Percentiles rank a stretch among this genome's conserved stretches.
Evolutionary conservation across 2,329 filamentous ascomycete species (phyloP).

Genomic region (Monosporascus cannonballus): DNA sequence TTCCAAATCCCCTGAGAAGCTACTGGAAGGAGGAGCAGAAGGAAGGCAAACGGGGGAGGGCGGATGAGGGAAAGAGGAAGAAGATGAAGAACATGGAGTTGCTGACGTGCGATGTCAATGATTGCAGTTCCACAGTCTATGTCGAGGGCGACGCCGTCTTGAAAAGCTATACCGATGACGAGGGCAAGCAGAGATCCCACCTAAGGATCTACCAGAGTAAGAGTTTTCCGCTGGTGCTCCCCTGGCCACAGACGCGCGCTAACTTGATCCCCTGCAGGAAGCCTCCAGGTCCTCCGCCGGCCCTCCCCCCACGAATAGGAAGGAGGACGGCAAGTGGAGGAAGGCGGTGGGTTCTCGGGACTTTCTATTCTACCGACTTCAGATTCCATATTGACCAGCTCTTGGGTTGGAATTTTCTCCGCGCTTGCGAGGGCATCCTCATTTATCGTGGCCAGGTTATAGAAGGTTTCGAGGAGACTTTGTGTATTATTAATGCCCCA

Average conservation of each 20-base stretch:
- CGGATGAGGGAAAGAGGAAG: not conserved
- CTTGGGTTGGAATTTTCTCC: too few species aligned
- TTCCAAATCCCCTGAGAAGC: not conserved
- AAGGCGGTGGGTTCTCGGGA: too few species aligned
- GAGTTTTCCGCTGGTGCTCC: conserved; percentile 21
- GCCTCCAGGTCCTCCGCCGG: conserved; percentile 40
- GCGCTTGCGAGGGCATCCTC: too few species aligned
- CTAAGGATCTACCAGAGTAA: conserved; percentile 77
- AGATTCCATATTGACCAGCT: too few species aligned
- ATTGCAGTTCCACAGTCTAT: conserved; percentile 64
- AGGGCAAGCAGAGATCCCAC: conserved; percentile 59
- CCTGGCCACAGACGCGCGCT: not conserved
- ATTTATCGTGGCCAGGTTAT: too few species aligned
- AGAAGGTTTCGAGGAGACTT: too few species aligned
- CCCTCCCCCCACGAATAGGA: conserved; percentile 11
- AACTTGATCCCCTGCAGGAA: conserved; percentile 27
- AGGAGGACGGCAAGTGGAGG: too few species aligned
- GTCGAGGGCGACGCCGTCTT: conserved; percentile 78
- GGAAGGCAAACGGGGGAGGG: not conserved
- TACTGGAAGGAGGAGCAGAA: not conserved
- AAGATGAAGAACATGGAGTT: not conserved
- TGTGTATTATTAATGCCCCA: too few species aligned
- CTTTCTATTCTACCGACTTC: too few species aligned
- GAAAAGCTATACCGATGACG: conserved; percentile 58
- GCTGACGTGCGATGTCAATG: conserved; percentile 6